Base-by-base conservation (phyloP, 1,284 basidiomycete genomes). In the Ceraceosorus guamensis region DNA sequence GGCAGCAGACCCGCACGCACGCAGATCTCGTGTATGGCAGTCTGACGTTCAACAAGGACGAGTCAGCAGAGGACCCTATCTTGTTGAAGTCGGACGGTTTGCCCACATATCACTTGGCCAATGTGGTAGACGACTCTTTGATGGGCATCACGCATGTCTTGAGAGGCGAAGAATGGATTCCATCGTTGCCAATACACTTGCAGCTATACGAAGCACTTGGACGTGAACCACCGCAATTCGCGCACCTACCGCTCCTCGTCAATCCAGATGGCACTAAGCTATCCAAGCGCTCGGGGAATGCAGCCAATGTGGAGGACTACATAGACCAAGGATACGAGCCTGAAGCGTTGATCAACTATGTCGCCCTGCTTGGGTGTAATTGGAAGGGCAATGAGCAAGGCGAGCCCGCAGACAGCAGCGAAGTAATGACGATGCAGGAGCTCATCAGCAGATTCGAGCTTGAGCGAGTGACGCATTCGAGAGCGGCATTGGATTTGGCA, bases 121-220 rank as follows among this genome's bases (percentile, higher is more conserved):
- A 85, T 34, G 89, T 98, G 0, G 89, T 95, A 0, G 95, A 99
- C 65, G 95, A 98, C 77, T 84, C 91, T 68, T 84, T 87, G 66
- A 99, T 99, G 95, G 85, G 85, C 0, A 91, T 99, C 46, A 89
- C 90, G 0, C 93, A 98, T 77, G 92, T 98, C 2, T 79, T 98
- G 1, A 83, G 95, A 18, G 95, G 95, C 45, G 93, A 97, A 86
- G 93, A 98, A 82, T 98, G 95, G 95, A 81, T 97, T 1, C 87
- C 91, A 0, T 95, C 91, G 0, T 82, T 93, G n/a, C 88, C 91
- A 0, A 83, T 95, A 43, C 93, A 99, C 76, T 82, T 96, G 11
- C 87, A 89, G 66, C 79, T 99, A 13, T 98, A 97, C 73, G 80
- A 85, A 3, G 85, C 86, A 3, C 82, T 99, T 6, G 83, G 82